These are phyloP conservation scores for Lodderomyces metapsilosis DNA, from an alignment of 1,139 yeast genomes.

Conservation along the genomic window DNA sequence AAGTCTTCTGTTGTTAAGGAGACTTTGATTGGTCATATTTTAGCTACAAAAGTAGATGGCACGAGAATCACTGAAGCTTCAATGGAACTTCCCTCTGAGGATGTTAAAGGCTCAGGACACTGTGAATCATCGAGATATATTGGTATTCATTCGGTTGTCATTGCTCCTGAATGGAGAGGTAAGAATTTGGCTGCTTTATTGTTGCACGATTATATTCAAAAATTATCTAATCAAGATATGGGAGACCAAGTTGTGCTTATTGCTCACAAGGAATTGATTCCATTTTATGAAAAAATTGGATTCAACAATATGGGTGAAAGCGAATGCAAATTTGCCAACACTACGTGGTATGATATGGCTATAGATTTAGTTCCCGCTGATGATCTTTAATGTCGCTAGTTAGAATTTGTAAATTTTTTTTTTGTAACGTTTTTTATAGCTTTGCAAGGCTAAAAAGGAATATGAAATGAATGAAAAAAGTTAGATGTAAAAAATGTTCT, in stretches of 20 bases:
- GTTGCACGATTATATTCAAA: slow-evolving; percentile 87
- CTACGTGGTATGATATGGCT: slow-evolving; percentile 65
- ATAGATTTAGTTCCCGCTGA: slow-evolving; percentile 63
- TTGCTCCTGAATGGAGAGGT: slow-evolving; percentile 78
- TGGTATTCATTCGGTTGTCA: slow-evolving; percentile 80
- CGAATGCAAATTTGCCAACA: slow-evolving; percentile 57
- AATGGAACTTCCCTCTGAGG: slow-evolving; percentile 59
- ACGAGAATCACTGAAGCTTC: slow-evolving; percentile 57
- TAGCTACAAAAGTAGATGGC: slow-evolving; percentile 71
- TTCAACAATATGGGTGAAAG: slow-evolving; percentile 66
- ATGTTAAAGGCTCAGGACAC: slow-evolving; percentile 68
- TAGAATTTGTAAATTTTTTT: background rate
- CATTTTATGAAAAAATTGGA: slow-evolving; percentile 80
- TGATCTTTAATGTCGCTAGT: slow-evolving; percentile 26
- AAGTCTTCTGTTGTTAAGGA: slow-evolving; percentile 58
- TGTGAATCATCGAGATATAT: slow-evolving; percentile 70
- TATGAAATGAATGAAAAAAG: background rate
- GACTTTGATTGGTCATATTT: slow-evolving; percentile 75
- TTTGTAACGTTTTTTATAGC: background rate
- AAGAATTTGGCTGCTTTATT: slow-evolving; percentile 79
- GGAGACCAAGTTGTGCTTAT: slow-evolving; percentile 77
- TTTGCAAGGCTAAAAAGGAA: too few species aligned
- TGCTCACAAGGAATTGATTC: slow-evolving; percentile 65
- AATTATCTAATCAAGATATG: slow-evolving; percentile 80
- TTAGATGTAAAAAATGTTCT: background rate